phyloP scores from a whole-genome alignment of 352 stramenopile genomes.

The Pythium rishiriense region DNA sequence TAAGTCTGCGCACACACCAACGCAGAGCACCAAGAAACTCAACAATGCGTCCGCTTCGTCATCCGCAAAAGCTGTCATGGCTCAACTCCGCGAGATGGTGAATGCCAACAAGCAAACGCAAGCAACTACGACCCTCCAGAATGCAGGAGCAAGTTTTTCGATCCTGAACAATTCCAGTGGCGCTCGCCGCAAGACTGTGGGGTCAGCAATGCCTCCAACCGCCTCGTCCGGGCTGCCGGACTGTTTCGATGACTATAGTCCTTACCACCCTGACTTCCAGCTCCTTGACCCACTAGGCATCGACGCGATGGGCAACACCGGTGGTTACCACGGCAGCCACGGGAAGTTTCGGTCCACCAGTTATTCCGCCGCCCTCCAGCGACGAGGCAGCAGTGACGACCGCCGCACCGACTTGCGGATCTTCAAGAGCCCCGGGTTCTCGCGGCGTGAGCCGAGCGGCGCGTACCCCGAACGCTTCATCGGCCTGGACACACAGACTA shows the following conservation, averaged over 20 bases:
- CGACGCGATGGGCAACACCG: slow-evolving; percentile 5
- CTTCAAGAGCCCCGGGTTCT: slow-evolving; percentile 71
- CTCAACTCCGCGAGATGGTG: slow-evolving; percentile 22
- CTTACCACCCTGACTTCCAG: slow-evolving; percentile 70
- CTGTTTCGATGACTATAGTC: slow-evolving; percentile 83
- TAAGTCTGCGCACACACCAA: background rate
- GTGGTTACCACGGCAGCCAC: slow-evolving; percentile 8
- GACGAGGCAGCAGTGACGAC: background rate
- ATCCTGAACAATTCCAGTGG: slow-evolving; percentile 14
- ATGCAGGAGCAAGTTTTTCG: slow-evolving; percentile 5
- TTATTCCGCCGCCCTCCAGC: slow-evolving; percentile 3
- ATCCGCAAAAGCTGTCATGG: slow-evolving; percentile 19
- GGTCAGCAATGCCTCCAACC: background rate
- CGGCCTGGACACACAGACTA: slow-evolving; percentile 73
- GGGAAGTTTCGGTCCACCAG: slow-evolving; percentile 22
- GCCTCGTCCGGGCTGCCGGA: slow-evolving; percentile 28
- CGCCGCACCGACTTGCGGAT: slow-evolving; percentile 70
- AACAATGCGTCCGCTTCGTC: background rate
- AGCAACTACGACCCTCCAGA: slow-evolving; percentile 6
- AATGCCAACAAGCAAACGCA: slow-evolving; percentile 14
- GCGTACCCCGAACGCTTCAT: slow-evolving; percentile 77
- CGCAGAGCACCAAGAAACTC: background rate
- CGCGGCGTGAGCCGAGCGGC: slow-evolving; percentile 45
- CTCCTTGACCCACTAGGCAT: slow-evolving; percentile 38
- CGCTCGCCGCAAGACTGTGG: slow-evolving; percentile 16